phyloP scores from a whole-genome alignment of 805 yeast genomes.

The Barnettozyma sucrosica region DNA sequence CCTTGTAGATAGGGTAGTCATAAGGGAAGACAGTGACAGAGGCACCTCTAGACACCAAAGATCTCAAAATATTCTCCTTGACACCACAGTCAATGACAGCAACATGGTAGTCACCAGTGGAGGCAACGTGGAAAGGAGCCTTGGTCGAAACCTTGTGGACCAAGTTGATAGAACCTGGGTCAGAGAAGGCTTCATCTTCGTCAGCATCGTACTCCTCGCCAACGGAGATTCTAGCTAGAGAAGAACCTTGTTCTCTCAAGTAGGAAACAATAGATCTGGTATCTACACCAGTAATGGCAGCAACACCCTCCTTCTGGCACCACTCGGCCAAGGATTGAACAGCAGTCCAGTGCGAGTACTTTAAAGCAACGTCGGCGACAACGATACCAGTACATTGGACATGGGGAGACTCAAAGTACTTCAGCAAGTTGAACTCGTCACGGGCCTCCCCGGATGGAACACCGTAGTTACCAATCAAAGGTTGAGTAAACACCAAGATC shows the following conservation, averaged over 20 bases:
- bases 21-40: conserved; percentile 95
- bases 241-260: conserved; percentile 94
- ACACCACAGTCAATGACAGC: conserved; percentile 98
- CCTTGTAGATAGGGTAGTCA: conserved; percentile 86
- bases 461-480: conserved; percentile 96
- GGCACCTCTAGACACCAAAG: conserved; percentile 92
- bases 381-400: conserved; percentile 95
- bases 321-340: conserved; percentile 91
- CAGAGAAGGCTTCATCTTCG: conserved; percentile 84
- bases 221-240: conserved; percentile 81
- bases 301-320: conserved; percentile 95
- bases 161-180: conserved; percentile 84
- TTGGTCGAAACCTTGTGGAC: conserved; percentile 94
- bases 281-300: conserved; percentile 95
- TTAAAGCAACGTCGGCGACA: conserved; percentile 90
- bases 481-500: conserved; percentile 94
- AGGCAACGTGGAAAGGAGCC: conserved; percentile 84
- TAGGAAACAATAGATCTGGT: conserved; percentile 91
- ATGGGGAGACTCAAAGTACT: conserved; percentile 86
- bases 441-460: conserved; percentile 81
- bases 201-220: conserved; percentile 91
- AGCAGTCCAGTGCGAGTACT: conserved; percentile 99
- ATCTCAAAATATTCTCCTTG: conserved; percentile 93
- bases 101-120: conserved; percentile 64
- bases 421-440: conserved; percentile 80